Conservation (phyloP, 805 yeast genomes). For the Peterozyma xylosa region DNA sequence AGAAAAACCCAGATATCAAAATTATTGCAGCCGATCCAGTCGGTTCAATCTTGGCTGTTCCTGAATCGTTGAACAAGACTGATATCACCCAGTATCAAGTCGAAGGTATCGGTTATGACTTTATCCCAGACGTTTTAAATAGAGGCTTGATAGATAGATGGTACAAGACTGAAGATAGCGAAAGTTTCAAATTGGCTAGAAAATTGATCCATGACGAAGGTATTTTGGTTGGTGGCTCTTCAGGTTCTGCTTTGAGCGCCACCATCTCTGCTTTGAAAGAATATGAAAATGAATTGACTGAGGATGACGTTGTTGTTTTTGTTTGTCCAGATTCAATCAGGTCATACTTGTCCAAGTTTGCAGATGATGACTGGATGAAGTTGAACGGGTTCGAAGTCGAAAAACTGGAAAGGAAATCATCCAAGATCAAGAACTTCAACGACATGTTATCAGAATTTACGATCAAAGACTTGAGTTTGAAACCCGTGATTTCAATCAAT, state of each 20-base stretch:
- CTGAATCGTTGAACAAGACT: conserved; percentile 60
- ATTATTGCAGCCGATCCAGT: conserved; percentile 81
- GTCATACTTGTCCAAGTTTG: conserved; percentile 80
- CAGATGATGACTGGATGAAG: conserved; percentile 87
- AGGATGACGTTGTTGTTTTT: conserved; percentile 69
- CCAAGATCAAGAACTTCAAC: conserved; percentile 3
- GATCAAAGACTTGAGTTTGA: conserved; percentile 62
- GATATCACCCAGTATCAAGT: conserved; percentile 58
- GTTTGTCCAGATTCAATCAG: conserved; percentile 83
- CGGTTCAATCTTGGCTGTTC: conserved; percentile 79
- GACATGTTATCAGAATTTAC: conserved; percentile 35
- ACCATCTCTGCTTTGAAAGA: conserved; percentile 62
- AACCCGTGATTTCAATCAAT: conserved; percentile 73
- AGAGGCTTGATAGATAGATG: conserved; percentile 63
- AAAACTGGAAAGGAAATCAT: not conserved
- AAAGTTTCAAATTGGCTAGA: conserved; percentile 73
- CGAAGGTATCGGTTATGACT: conserved; percentile 90
- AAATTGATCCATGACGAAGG: conserved; percentile 81
- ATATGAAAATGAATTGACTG: conserved; percentile 46
- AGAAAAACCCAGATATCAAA: conserved; percentile 50
- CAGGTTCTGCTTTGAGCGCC: conserved; percentile 79
- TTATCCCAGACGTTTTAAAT: conserved; percentile 73
- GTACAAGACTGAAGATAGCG: conserved; percentile 83
- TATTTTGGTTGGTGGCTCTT: conserved; percentile 82
- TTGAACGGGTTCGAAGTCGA: conserved; percentile 63